These are phyloP conservation scores for Zanthoxylum bungeanum DNA, from an alignment of 345 rosid species.

Conservation along the genomic window DNA sequence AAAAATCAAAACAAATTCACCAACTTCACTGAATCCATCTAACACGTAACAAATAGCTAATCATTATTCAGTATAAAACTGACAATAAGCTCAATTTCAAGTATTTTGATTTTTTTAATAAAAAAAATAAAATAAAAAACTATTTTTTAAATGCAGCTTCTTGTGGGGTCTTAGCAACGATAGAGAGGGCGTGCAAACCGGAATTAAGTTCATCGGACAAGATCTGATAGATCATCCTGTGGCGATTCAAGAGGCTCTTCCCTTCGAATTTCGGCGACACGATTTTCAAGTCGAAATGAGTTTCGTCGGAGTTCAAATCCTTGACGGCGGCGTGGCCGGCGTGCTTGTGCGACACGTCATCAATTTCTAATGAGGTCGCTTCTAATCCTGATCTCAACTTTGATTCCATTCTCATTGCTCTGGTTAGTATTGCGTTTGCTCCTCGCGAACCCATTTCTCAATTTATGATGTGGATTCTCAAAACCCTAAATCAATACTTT, in stretches of 20 bases:
- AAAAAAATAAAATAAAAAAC: neutral
- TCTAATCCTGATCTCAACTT: constrained; percentile 40
- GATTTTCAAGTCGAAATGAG: constrained; percentile 54
- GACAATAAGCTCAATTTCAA: neutral
- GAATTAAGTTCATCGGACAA: constrained; percentile 45
- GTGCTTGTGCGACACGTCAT: constrained; percentile 74
- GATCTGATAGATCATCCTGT: constrained; percentile 56
- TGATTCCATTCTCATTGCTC: constrained; percentile 40
- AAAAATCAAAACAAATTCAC: no score
- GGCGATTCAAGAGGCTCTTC: constrained; percentile 44
- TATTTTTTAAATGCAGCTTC: constrained; percentile 27
- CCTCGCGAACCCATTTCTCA: constrained; percentile 39
- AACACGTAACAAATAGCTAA: neutral
- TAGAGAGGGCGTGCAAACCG: constrained; percentile 63
- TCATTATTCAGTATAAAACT: neutral
- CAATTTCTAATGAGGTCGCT: constrained; percentile 42
- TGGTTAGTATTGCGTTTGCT: constrained; percentile 25
- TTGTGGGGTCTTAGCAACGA: constrained; percentile 50
- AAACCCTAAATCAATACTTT: neutral
- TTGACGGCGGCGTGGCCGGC: constrained; percentile 60
- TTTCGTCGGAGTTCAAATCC: constrained; percentile 33
- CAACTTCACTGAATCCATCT: neutral
- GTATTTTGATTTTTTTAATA: no score
- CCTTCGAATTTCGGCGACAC: constrained; percentile 51
- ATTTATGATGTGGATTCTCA: neutral